These are phyloP conservation scores for Halenospora varia DNA, from an alignment of 495 filamentous ascomycete species.

Conservation along the genomic window DNA sequence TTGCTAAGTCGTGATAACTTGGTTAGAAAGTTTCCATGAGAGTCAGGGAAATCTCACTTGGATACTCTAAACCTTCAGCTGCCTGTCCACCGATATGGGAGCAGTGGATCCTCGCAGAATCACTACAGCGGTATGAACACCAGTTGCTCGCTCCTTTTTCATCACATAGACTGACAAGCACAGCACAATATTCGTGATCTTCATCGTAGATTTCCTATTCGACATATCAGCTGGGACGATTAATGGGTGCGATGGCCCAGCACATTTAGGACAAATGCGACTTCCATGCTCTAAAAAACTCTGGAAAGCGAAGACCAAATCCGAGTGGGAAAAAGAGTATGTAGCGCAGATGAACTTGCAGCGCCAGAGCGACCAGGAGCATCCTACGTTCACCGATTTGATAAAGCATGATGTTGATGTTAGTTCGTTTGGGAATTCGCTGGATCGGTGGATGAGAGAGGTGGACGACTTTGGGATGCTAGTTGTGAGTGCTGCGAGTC, in stretches of 20 bases:
- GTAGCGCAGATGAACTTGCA: neutral
- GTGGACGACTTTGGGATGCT: conserved; percentile 15
- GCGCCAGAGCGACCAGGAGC: no score
- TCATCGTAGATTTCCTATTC: conserved; percentile 8
- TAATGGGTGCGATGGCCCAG: neutral
- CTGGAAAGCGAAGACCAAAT: conserved; percentile 1
- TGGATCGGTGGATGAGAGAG: conserved; percentile 5
- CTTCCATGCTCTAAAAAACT: conserved; percentile 4
- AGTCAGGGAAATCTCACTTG: neutral
- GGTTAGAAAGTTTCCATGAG: conserved; percentile 1
- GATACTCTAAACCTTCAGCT: neutral
- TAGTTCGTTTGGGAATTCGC: neutral
- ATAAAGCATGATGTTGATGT: neutral
- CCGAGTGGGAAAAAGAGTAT: conserved; percentile 8
- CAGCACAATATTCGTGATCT: conserved; percentile 7
- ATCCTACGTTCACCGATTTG: conserved; percentile 3
- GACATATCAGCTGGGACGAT: neutral
- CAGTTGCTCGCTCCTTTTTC: neutral
- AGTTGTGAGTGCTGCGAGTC: conserved; percentile 3
- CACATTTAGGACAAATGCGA: neutral
- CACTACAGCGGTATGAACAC: conserved; percentile 3
- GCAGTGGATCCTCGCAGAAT: conserved; percentile 10
- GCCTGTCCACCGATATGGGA: conserved; percentile 1
- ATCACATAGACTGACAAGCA: no score
- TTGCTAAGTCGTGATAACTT: neutral